Conservation (phyloP, 164 flowering plant genomes). For the Magnolia sinica region DNA sequence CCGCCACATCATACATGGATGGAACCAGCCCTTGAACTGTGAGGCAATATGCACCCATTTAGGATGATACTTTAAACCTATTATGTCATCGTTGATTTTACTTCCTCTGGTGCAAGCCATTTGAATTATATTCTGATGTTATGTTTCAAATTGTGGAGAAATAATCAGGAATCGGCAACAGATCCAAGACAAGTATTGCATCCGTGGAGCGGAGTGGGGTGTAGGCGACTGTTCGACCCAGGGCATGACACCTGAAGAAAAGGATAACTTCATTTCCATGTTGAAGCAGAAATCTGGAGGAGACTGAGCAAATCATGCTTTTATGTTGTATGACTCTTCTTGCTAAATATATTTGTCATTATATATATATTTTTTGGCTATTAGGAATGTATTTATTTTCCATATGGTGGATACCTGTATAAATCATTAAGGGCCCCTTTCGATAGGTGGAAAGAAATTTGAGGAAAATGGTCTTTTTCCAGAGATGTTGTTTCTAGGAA, state of each 20-base stretch:
- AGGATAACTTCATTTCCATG: slow-evolving; percentile 60
- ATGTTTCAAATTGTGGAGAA: not conserved
- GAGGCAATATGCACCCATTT: not conserved
- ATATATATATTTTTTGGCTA: too few relatives aligned
- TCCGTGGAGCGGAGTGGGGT: slow-evolving; percentile 90
- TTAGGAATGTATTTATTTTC: too few relatives aligned
- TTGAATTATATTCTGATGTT: not conserved
- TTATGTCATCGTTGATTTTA: not conserved
- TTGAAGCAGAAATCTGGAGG: slow-evolving; percentile 10
- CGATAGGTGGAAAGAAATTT: too few relatives aligned
- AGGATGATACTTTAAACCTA: not conserved
- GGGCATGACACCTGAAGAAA: slow-evolving; percentile 63
- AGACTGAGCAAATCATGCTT: not conserved
- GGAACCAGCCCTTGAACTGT: too few relatives aligned
- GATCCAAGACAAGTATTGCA: slow-evolving; percentile 65
- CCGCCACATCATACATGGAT: too few relatives aligned
- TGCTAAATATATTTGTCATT: not conserved
- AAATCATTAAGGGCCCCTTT: too few relatives aligned
- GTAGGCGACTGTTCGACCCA: slow-evolving; percentile 85
- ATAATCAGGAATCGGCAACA: slow-evolving; percentile 58
- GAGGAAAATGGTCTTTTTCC: too few relatives aligned
- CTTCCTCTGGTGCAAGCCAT: not conserved
- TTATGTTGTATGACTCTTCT: not conserved
- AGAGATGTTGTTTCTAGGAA: too few relatives aligned
- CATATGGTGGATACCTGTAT: too few relatives aligned